Evolutionary conservation across 192 early-diverging fungal genomes (phyloP).

Genomic region (Entomortierella lignicola): DNA sequence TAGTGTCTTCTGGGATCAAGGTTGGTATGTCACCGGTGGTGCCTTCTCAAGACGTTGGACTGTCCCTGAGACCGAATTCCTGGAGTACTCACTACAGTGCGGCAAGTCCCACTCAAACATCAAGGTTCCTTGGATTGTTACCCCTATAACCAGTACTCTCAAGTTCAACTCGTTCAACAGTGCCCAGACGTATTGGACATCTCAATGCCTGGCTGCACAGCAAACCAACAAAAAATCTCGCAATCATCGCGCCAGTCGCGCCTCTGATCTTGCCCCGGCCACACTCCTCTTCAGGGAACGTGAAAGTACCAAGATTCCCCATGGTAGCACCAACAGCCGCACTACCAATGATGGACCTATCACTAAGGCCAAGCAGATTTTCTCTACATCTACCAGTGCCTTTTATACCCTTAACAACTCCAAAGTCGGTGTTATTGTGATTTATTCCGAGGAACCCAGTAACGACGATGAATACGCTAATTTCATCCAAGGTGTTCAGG

Average conservation of each 20-base stretch:
- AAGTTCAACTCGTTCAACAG: slow-evolving; percentile 37
- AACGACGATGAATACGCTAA: slow-evolving; percentile 27
- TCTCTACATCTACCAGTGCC: slow-evolving; percentile 23
- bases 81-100: slow-evolving; percentile 47
- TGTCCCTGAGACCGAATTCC: slow-evolving; percentile 34
- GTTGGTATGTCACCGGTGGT: slow-evolving; percentile 30
- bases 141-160: slow-evolving; percentile 15
- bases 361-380: slow-evolving; percentile 25
- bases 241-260: not conserved
- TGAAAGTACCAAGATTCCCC: slow-evolving; percentile 17
- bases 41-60: slow-evolving; percentile 37
- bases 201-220: slow-evolving; percentile 26
- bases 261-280: slow-evolving; percentile 6
- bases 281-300: slow-evolving; percentile 31
- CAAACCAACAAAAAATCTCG: not conserved
- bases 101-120: slow-evolving; percentile 1
- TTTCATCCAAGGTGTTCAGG: slow-evolving; percentile 35
- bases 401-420: slow-evolving; percentile 34
- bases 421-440: slow-evolving; percentile 44
- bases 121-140: slow-evolving; percentile 48
- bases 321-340: slow-evolving; percentile 15
- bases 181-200: slow-evolving; percentile 47
- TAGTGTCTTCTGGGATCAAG: slow-evolving; percentile 35
- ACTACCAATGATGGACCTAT: slow-evolving; percentile 1
- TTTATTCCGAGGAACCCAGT: slow-evolving; percentile 36